Conservation (phyloP, 1,284 basidiomycete species). For the Ustilago trichophora region DNA sequence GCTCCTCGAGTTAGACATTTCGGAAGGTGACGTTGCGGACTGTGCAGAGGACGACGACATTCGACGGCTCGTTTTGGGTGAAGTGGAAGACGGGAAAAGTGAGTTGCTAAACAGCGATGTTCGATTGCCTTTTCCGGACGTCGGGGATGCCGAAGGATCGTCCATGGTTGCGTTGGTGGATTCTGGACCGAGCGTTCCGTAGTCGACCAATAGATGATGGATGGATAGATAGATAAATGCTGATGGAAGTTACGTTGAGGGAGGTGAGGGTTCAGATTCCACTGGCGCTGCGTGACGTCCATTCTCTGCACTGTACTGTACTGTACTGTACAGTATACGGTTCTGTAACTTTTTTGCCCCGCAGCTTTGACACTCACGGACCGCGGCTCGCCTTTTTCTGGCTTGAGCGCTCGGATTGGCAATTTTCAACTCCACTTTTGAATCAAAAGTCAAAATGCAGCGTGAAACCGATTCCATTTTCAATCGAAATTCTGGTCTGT, state of each 20-base stretch:
- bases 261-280: background rate
- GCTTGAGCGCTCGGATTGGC: constrained; percentile 8
- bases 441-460: background rate
- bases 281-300: too few relatives aligned
- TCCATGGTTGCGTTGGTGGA: constrained; percentile 26
- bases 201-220: background rate
- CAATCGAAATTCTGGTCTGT: too few relatives aligned
- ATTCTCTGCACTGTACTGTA: too few relatives aligned
- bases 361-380: too few relatives aligned
- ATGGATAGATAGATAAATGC: background rate
- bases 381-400: background rate
- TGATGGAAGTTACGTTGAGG: background rate
- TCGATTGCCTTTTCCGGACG: constrained; percentile 23
- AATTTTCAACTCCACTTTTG: constrained; percentile 7
- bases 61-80: constrained; percentile 11
- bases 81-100: constrained; percentile 13
- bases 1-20: constrained; percentile 7
- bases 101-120: constrained; percentile 38
- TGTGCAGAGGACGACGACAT: constrained; percentile 25
- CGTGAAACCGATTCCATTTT: too few relatives aligned
- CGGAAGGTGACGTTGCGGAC: constrained; percentile 11
- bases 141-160: constrained; percentile 28
- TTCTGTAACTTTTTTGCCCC: too few relatives aligned
- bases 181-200: background rate
- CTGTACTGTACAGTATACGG: too few relatives aligned